A percentile compares a stretch with the other conserved stretches of the same genome.
Conservation (phyloP, 192 early-diverging fungal species). For the Backusella circina region DNA sequence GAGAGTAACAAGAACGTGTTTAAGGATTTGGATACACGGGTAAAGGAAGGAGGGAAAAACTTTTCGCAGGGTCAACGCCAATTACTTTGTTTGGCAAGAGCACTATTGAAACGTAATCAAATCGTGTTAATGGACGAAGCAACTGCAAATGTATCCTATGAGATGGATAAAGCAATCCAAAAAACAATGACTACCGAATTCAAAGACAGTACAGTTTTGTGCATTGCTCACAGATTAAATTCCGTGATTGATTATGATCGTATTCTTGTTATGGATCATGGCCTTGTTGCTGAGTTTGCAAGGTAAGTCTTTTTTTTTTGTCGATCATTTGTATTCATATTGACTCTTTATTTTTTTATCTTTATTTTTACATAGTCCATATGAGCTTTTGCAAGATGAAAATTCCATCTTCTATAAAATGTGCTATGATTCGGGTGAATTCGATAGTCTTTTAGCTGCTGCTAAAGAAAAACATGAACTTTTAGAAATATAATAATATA, state of each 20-base stretch:
- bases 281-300: constrained; percentile 74
- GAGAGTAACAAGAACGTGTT: constrained; percentile 13
- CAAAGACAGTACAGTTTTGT: constrained; percentile 54
- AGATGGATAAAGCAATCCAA: constrained; percentile 49
- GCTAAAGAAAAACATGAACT: neutral
- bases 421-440: constrained; percentile 82
- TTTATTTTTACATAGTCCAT: constrained; percentile 53
- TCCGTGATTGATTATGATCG: constrained; percentile 66
- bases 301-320: neutral
- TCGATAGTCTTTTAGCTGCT: constrained; percentile 47
- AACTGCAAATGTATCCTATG: constrained; percentile 51
- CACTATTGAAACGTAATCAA: constrained; percentile 52
- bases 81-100: constrained; percentile 72
- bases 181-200: constrained; percentile 49
- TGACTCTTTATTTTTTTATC: neutral
- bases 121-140: constrained; percentile 55
- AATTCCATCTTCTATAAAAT: constrained; percentile 65
- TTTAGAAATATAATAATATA: neutral
- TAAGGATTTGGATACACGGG: constrained; percentile 24
- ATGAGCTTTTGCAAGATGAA: constrained; percentile 57
- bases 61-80: constrained; percentile 74
- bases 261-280: constrained; percentile 75
- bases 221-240: constrained; percentile 54
- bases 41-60: constrained; percentile 81
- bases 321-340: neutral